Percentiles rank a stretch among this genome's conserved stretches.
These are phyloP conservation scores for Hyaloscypha finlandica DNA, from an alignment of 495 filamentous ascomycete genomes.

Conservation along the genomic window DNA sequence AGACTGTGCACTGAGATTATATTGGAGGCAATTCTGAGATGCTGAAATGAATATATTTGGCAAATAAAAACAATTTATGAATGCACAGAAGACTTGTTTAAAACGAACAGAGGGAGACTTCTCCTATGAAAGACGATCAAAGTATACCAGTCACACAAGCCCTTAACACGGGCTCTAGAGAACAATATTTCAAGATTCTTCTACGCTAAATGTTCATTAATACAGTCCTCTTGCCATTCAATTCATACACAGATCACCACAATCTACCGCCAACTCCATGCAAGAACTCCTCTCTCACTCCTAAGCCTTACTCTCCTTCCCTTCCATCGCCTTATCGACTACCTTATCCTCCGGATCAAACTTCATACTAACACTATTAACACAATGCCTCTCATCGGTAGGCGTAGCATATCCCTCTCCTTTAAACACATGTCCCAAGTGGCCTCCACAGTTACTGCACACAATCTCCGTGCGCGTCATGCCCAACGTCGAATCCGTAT, in stretches of 20 bases:
- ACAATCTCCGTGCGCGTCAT: slow-evolving; percentile 92
- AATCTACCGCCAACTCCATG: background rate
- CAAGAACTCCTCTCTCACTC: background rate
- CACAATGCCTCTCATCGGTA: slow-evolving; percentile 95
- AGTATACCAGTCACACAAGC: background rate
- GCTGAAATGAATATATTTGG: no score
- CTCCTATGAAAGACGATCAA: background rate
- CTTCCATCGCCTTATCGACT: slow-evolving; percentile 26
- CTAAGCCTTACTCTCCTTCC: slow-evolving; percentile 14
- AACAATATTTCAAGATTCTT: background rate
- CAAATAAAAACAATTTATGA: no score
- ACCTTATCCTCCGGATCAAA: slow-evolving; percentile 65
- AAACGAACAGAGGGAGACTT: background rate
- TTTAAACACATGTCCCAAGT: slow-evolving; percentile 97
- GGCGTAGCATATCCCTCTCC: slow-evolving; percentile 89
- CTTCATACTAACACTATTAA: slow-evolving; percentile 89
- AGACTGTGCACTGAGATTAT: no score
- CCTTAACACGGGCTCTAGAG: background rate
- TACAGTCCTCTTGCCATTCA: background rate
- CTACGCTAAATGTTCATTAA: background rate
- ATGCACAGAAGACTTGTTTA: background rate
- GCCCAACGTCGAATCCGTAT: slow-evolving; percentile 74
- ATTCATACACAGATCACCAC: background rate
- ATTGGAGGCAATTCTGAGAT: no score
- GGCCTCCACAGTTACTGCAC: slow-evolving; percentile 90